Evolutionary conservation across 1,284 basidiomycete species (phyloP).

Genomic region (Leccinum huronense): DNA sequence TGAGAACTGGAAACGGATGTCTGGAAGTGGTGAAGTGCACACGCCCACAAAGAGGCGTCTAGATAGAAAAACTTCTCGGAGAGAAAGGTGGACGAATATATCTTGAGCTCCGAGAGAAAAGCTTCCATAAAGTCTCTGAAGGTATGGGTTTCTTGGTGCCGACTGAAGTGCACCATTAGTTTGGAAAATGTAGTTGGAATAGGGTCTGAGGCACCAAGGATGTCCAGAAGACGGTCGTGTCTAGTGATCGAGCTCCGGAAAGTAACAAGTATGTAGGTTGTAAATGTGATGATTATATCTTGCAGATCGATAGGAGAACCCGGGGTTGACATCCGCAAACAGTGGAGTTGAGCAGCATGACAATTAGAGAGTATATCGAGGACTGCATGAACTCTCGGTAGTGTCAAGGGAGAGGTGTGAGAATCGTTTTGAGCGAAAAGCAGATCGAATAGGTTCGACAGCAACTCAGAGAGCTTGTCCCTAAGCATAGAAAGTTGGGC

Average conservation of each 20-base stretch:
- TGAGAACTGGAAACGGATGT: slow-evolving; percentile 21
- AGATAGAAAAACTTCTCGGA: slow-evolving; percentile 38
- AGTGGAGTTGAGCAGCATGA: slow-evolving; percentile 18
- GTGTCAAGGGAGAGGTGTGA: slow-evolving; percentile 2
- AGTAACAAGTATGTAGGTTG: slow-evolving; percentile 30
- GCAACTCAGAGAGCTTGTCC: slow-evolving; percentile 25
- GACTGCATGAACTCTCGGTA: slow-evolving; percentile 13
- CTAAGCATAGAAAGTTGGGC: slow-evolving; percentile 14
- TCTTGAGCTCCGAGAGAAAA: slow-evolving; percentile 31
- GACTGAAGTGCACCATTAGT: slow-evolving; percentile 25
- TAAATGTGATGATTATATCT: slow-evolving; percentile 34
- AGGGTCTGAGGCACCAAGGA: slow-evolving; percentile 32
- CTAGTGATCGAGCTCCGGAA: slow-evolving; percentile 15
- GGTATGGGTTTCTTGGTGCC: slow-evolving; percentile 12
- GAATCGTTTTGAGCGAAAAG: slow-evolving; percentile 18
- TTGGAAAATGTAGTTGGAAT: slow-evolving; percentile 36
- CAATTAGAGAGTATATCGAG: slow-evolving; percentile 27
- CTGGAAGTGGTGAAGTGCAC: slow-evolving; percentile 50
- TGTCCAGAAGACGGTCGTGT: slow-evolving; percentile 17
- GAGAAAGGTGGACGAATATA: slow-evolving; percentile 38
- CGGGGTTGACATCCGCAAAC: slow-evolving; percentile 13
- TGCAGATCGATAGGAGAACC: slow-evolving; percentile 21
- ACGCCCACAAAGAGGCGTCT: slow-evolving; percentile 55
- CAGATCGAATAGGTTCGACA: slow-evolving; percentile 28
- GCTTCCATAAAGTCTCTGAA: slow-evolving; percentile 19